Percentiles rank a stretch among this genome's conserved stretches.
Conservation (phyloP, 1,139 yeast genomes). For the Suhomyces anneliseae region DNA sequence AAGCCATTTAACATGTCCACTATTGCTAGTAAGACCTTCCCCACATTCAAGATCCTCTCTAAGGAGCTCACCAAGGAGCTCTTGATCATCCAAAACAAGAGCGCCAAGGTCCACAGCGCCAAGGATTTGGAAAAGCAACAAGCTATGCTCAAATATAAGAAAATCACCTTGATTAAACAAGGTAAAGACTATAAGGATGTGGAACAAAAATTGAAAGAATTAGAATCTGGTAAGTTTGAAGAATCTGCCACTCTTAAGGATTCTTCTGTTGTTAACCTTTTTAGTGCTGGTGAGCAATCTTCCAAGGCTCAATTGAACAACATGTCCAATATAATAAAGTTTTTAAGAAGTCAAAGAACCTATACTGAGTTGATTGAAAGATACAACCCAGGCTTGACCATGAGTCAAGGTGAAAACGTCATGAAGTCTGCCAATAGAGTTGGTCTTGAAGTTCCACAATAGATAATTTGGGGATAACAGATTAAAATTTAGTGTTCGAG, state of each 20-base stretch:
- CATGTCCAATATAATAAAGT: slow-evolving; percentile 52
- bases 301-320: slow-evolving; percentile 26
- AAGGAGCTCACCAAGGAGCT: slow-evolving; percentile 44
- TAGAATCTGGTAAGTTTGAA: slow-evolving; percentile 19
- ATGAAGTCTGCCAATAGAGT: slow-evolving; percentile 80
- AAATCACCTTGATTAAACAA: slow-evolving; percentile 47
- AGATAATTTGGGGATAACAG: neutral
- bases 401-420: slow-evolving; percentile 77
- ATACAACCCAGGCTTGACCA: slow-evolving; percentile 80
- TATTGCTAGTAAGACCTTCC: slow-evolving; percentile 11
- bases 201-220: slow-evolving; percentile 28
- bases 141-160: slow-evolving; percentile 55
- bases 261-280: slow-evolving; percentile 22
- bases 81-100: slow-evolving; percentile 41
- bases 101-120: slow-evolving; percentile 44
- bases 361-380: slow-evolving; percentile 79
- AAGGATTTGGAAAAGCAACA: slow-evolving; percentile 50
- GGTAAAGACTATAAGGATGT: slow-evolving; percentile 39
- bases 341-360: slow-evolving; percentile 68
- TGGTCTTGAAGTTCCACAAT: slow-evolving; percentile 49
- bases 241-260: slow-evolving; percentile 22
- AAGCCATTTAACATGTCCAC: slow-evolving; percentile 10
- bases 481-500: too few species aligned
- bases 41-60: slow-evolving; percentile 17
- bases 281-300: slow-evolving; percentile 24